Evolutionary conservation across 208 protist species (phyloP).

Genomic region (Strigomonas galati): DNA sequence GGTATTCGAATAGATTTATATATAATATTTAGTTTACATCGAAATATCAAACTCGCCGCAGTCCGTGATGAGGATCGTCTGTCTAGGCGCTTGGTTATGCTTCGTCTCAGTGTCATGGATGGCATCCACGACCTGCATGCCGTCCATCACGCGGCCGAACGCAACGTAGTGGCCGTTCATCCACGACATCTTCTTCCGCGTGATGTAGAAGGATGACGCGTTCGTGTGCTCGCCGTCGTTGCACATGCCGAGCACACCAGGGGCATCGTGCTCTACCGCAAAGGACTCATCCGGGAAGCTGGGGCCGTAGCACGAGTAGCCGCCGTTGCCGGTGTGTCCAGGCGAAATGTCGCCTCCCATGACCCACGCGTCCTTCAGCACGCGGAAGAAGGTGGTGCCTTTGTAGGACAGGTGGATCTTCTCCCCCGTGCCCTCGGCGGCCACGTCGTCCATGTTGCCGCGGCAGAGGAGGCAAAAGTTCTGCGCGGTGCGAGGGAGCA

Average conservation of each 20-base stretch:
- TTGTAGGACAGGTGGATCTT: constrained; percentile 79
- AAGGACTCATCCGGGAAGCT: constrained; percentile 95
- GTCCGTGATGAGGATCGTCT: constrained; percentile 64
- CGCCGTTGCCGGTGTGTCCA: constrained; percentile 83
- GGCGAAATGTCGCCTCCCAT: constrained; percentile 92
- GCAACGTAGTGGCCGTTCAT: constrained; percentile 94
- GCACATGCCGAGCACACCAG: constrained; percentile 87
- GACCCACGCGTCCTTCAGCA: constrained; percentile 91
- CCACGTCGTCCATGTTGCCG: constrained; percentile 44
- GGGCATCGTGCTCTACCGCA: constrained; percentile 71
- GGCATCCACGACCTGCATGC: constrained; percentile 77
- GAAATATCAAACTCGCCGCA: constrained; percentile 81
- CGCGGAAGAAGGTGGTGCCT: constrained; percentile 91
- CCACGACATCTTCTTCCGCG: constrained; percentile 68
- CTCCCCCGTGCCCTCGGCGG: constrained; percentile 16
- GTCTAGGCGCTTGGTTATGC: constrained; percentile 76
- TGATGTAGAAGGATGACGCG: constrained; percentile 89
- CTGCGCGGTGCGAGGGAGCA: constrained; percentile 84
- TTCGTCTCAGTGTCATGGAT: constrained; percentile 73
- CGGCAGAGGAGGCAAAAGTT: constrained; percentile 92
- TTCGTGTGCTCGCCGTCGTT: constrained; percentile 88
- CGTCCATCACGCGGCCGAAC: constrained; percentile 94
- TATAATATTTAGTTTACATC: constrained; percentile 27
- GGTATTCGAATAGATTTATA: background rate
- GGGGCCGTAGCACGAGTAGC: constrained; percentile 89